A percentile compares a stretch with the other conserved stretches of the same genome.
These are phyloP conservation scores for Linderniella brevidens DNA, from an alignment of 257 asterid genomes.

Conservation along the genomic window DNA sequence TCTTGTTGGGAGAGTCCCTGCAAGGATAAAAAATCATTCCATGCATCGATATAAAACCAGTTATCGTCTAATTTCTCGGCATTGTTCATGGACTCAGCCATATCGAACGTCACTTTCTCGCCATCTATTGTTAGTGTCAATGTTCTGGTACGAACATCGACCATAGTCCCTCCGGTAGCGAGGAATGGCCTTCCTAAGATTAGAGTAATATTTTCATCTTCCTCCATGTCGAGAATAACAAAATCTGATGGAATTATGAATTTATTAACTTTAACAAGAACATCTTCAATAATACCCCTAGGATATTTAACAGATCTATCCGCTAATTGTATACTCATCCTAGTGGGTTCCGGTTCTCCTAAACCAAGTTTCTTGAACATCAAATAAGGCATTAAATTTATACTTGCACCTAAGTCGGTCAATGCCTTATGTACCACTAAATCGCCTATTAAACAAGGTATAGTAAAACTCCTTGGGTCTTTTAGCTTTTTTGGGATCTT, in stretches of 20 bases:
- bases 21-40: too few relatives aligned
- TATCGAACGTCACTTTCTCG: neutral
- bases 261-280: neutral
- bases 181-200: neutral
- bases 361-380: neutral
- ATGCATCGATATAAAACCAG: too few relatives aligned
- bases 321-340: too few relatives aligned
- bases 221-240: neutral
- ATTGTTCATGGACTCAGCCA: too few relatives aligned
- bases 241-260: neutral
- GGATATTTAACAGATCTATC: neutral
- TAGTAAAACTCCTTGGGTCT: neutral
- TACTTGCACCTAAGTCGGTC: neutral
- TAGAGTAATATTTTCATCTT: neutral
- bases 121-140: neutral
- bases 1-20: too few relatives aligned
- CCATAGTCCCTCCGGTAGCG: neutral
- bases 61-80: too few relatives aligned
- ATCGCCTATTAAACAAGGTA: neutral
- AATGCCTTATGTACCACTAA: neutral
- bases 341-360: neutral
- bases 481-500: neutral
- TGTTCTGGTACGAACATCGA: neutral
- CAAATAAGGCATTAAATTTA: neutral
- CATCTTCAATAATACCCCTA: neutral